Percentiles rank a stretch among this genome's conserved stretches.
Conservation (phyloP, 495 filamentous ascomycete genomes). For the Coniosporium apollinis region DNA sequence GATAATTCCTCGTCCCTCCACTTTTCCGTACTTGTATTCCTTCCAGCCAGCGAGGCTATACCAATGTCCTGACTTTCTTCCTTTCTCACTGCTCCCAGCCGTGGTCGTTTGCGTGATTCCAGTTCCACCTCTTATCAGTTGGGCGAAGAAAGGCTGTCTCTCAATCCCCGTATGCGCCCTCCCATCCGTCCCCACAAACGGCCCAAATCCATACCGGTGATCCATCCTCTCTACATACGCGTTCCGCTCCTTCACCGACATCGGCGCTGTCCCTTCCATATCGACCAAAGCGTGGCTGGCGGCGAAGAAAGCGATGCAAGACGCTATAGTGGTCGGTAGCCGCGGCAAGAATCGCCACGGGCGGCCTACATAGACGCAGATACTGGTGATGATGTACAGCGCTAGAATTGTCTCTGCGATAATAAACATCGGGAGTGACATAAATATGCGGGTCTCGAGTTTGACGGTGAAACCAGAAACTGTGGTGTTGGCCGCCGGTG, state of each 20-base stretch:
- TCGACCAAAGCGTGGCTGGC: constrained; percentile 9
- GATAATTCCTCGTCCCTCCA: too few relatives aligned
- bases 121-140: too few relatives aligned
- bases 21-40: too few relatives aligned
- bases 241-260: constrained; percentile 2
- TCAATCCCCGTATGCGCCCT: constrained; percentile 29
- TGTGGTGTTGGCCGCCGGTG: not conserved
- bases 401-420: constrained; percentile 18
- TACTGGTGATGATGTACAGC: constrained; percentile 20
- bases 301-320: constrained; percentile 16
- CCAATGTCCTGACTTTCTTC: too few relatives aligned
- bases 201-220: constrained; percentile 25
- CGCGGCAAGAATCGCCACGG: constrained; percentile 19
- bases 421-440: constrained; percentile 19
- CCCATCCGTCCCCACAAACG: constrained; percentile 27
- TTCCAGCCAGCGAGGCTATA: too few relatives aligned
- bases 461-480: constrained; percentile 3
- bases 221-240: constrained; percentile 4
- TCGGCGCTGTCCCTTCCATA: constrained; percentile 1
- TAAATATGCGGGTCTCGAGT: constrained; percentile 22
- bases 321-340: constrained; percentile 27
- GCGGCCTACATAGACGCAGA: constrained; percentile 18
- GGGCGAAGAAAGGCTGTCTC: constrained; percentile 18
- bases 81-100: too few relatives aligned
- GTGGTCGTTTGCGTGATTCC: too few relatives aligned